These are phyloP conservation scores for Hymenoscyphus albidus DNA, from an alignment of 2,329 filamentous ascomycete species.

Conservation along the genomic window DNA sequence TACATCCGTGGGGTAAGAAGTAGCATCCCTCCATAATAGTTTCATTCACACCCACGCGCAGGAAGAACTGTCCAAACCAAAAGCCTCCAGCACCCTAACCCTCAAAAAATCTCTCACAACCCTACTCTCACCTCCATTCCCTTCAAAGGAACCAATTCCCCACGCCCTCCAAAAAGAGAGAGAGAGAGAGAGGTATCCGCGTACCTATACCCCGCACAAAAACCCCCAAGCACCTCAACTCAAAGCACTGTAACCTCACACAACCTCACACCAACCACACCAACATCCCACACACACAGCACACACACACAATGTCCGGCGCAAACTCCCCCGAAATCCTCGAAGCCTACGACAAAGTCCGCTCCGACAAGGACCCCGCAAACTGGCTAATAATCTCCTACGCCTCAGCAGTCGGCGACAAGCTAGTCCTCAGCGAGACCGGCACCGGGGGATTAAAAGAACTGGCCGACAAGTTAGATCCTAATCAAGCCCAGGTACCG, in stretches of 20 bases:
- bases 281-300: no score
- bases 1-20: neutral
- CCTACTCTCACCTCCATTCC: neutral
- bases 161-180: neutral
- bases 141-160: neutral
- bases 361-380: constrained; percentile 60
- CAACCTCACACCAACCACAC: neutral
- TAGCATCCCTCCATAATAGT: constrained; percentile 1
- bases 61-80: constrained; percentile 1
- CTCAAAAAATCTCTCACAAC: neutral
- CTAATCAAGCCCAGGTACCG: constrained; percentile 25
- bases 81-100: neutral
- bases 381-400: constrained; percentile 68
- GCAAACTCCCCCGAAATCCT: constrained; percentile 56
- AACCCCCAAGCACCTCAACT: neutral
- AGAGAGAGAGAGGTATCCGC: neutral
- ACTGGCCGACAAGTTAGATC: constrained; percentile 53
- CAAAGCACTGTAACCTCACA: neutral
- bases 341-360: constrained; percentile 63
- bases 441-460: constrained; percentile 59
- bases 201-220: neutral
- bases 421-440: constrained; percentile 52
- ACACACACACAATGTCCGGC: constrained; percentile 47
- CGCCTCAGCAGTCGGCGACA: constrained; percentile 51
- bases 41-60: constrained; percentile 1